Base-by-base conservation (phyloP, 148 eudicot genomes). In the Camellia japonica region DNA sequence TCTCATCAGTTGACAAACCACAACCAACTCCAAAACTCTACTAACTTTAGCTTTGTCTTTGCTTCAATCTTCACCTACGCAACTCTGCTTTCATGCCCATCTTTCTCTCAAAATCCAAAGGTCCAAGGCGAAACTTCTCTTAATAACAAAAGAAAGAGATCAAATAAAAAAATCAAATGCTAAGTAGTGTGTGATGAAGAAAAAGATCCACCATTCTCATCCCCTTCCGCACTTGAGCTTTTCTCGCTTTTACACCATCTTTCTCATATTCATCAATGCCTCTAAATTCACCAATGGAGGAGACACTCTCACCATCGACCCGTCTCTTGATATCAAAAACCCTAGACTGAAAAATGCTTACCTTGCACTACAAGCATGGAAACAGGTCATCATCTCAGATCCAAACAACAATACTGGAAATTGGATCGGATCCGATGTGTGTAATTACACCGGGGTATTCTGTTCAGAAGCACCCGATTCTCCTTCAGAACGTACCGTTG, bases 281-380 rank as follows among this genome's bases (percentile, higher is more conserved):
- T 46, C 69, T 41, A 30, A 30, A 30, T 30, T 30, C 38, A 30
- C 38, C 61, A 54, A 20, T 2, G 61, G 60, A 47, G 68, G 18
- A 7, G 4, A 58, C 38, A 9, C 54, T 16, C 60, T 68, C 62
- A 6, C 41, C 23, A 60, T 76, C 70, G 74, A 68, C 38, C 59
- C 83, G 9, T 73, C 74, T 66, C 79, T 82, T 4, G 80, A n/a
- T 43, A 58, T 82, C 23, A 58, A 79, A 13, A 82, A 82, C 74
- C 80, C 79, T 20, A 67, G 81, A 42, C 77, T 82, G 23, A 67
- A 59, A n/a, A 82, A 82, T 7, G 83, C 73, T 30, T 80, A 80
- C 61, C 74, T 80, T 1, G 83, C 78, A 18, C 20, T 80, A 41
- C 83, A 80, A 67, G 65, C 77, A 38, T 74, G 64, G 83, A 73